phyloP scores from a whole-genome alignment of 495 filamentous ascomycete species.

The Friedmanniomyces endolithicus region DNA sequence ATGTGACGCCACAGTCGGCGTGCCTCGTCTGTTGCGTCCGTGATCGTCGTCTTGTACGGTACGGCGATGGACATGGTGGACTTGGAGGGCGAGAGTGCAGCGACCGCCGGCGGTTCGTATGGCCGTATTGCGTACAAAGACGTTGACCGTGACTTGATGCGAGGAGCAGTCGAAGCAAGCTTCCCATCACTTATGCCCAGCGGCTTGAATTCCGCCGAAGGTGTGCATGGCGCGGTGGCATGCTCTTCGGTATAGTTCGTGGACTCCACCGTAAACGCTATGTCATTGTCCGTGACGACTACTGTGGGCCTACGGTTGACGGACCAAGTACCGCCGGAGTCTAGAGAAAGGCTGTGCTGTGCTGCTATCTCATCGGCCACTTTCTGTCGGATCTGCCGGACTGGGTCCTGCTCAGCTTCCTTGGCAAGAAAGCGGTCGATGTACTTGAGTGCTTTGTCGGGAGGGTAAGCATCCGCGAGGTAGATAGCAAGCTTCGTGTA shows the following conservation, averaged over 20 bases:
- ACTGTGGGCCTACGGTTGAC: background rate
- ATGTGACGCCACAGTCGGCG: slow-evolving; percentile 23
- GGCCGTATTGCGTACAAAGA: background rate
- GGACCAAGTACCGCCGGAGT: background rate
- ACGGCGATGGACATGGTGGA: background rate
- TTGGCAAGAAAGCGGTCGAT: slow-evolving; percentile 1
- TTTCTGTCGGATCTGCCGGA: background rate
- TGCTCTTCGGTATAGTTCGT: background rate
- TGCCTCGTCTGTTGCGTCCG: slow-evolving; percentile 6
- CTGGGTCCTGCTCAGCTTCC: background rate
- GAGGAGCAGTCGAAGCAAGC: background rate
- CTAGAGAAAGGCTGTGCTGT: background rate
- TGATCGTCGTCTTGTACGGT: background rate
- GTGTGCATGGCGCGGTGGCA: background rate
- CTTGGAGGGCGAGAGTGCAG: background rate
- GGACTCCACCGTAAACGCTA: background rate
- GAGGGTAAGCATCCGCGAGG: slow-evolving; percentile 9
- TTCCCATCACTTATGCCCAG: background rate
- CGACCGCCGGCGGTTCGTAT: background rate
- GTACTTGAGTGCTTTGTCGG: slow-evolving; percentile 2
- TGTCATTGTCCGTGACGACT: background rate
- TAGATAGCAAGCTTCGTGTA: slow-evolving; percentile 13
- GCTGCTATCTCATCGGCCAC: background rate
- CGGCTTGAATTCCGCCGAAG: background rate
- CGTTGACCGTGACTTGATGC: background rate